A percentile compares a stretch with the other conserved stretches of the same genome.
phyloP scores from a whole-genome alignment of 768 basidiomycete genomes.

The Hemileccinum rubropunctum region DNA sequence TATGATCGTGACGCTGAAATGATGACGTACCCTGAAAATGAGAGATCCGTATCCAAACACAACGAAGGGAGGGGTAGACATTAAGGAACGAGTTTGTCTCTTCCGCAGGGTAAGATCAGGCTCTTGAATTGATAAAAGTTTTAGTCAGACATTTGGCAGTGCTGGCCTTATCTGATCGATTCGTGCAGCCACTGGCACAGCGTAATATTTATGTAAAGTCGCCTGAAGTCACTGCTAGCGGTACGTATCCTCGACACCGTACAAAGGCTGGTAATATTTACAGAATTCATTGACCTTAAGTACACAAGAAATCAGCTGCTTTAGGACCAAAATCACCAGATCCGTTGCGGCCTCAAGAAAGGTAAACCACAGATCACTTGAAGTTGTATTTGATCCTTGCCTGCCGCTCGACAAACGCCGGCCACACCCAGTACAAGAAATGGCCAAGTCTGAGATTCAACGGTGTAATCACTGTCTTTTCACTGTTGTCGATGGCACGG shows the following conservation, averaged over 20 bases:
- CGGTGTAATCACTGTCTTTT: constrained; percentile 62
- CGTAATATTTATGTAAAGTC: too few species aligned
- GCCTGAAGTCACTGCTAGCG: too few species aligned
- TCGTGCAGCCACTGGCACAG: too few species aligned
- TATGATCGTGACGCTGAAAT: too few species aligned
- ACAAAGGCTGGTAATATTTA: neutral
- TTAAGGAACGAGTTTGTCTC: neutral
- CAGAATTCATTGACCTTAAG: neutral
- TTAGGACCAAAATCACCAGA: neutral
- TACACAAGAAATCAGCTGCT: neutral
- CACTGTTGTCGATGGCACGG: constrained; percentile 53
- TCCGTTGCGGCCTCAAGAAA: too few species aligned
- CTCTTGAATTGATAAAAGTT: neutral
- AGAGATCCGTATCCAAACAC: constrained; percentile 94
- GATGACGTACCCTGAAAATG: constrained; percentile 69
- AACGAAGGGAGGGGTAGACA: constrained; percentile 45
- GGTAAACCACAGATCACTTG: constrained; percentile 7
- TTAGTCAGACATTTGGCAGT: neutral
- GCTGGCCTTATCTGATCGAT: too few species aligned
- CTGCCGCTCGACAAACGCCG: constrained; percentile 51
- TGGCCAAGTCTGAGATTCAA: constrained; percentile 44
- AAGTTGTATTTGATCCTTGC: constrained; percentile 70
- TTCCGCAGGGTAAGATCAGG: too few species aligned
- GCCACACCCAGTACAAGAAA: constrained; percentile 64
- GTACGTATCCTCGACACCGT: too few species aligned